Evolutionary conservation across 352 stramenopile genomes (phyloP).

Genomic region (Pythium vanterpoolii): DNA sequence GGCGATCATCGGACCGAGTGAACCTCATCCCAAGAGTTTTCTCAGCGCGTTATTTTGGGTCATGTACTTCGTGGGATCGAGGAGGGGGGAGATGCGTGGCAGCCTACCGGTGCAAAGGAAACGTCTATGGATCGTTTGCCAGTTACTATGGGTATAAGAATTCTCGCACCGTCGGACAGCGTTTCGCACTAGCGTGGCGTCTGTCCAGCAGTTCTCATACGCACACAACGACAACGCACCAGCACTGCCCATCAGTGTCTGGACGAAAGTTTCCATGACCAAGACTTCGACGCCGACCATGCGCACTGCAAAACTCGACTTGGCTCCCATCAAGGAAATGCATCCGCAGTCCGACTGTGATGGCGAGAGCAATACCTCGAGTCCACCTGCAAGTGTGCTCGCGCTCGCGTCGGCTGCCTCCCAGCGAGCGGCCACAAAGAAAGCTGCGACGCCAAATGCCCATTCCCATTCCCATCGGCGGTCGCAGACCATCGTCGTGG

Average conservation of each 20-base stretch:
- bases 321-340: conserved; percentile 10
- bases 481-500: conserved; percentile 35
- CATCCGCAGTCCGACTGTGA: conserved; percentile 5
- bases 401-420: conserved; percentile 12
- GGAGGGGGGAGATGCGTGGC: not conserved
- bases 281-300: not conserved
- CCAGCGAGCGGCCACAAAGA: not conserved
- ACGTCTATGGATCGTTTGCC: not conserved
- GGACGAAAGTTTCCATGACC: not conserved
- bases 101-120: too few species aligned
- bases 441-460: not conserved
- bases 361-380: not conserved
- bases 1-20: too few species aligned
- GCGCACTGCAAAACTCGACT: not conserved
- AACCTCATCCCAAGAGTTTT: not conserved
- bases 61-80: not conserved
- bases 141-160: not conserved
- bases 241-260: not conserved
- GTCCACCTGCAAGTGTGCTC: conserved; percentile 8
- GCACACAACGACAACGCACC: not conserved
- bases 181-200: not conserved
- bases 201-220: not conserved
- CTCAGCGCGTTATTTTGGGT: not conserved
- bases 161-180: not conserved
- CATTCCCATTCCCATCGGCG: conserved; percentile 24